These are phyloP conservation scores for Dioscorea dumetorum DNA, from an alignment of 106 monocot species.

Conservation along the genomic window DNA sequence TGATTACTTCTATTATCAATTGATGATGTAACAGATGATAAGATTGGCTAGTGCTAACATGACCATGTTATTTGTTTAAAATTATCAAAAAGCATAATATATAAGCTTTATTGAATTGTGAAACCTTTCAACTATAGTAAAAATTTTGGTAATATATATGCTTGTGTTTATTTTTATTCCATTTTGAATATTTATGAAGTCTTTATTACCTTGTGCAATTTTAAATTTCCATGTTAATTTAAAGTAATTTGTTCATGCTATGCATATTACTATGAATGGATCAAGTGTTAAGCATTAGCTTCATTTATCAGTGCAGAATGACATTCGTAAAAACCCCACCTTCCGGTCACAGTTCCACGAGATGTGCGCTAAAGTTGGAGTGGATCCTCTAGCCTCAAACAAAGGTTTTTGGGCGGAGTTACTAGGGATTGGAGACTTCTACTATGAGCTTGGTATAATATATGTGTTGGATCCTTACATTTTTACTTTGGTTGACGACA, in stretches of 20 bases:
- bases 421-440: constrained; percentile 96
- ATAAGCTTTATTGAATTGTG: no score
- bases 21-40: no score
- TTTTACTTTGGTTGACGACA: no score
- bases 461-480: no score
- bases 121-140: no score
- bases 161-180: no score
- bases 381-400: constrained; percentile 95
- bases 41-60: no score
- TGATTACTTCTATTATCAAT: no score
- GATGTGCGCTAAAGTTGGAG: constrained; percentile 99
- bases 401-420: constrained; percentile 99
- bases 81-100: no score
- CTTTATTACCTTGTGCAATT: background rate
- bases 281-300: background rate
- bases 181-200: background rate
- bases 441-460: constrained; percentile 76
- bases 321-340: constrained; percentile 88
- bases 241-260: background rate
- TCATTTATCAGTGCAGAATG: constrained; percentile 53
- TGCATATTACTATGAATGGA: background rate
- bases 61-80: no score
- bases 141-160: no score
- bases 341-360: constrained; percentile 98
- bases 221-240: background rate